Base-by-base conservation (phyloP, 352 stramenopile species). In the Phytopythium chamaehyphon region DNA sequence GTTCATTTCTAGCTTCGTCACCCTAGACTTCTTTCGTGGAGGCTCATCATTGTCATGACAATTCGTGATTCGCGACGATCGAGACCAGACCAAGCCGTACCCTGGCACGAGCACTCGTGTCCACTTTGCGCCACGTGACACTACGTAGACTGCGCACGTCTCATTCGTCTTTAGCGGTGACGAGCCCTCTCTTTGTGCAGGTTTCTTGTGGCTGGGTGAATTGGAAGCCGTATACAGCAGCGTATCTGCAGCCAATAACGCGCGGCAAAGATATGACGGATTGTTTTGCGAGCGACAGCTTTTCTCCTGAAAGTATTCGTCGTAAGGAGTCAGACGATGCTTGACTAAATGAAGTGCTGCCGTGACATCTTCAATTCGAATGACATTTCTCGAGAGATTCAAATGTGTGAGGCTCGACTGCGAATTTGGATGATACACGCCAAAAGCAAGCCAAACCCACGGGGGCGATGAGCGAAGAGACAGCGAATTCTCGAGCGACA, bases 381-480 rank as follows among this genome's bases (percentile, higher is more conserved):
- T 24, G 3, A 67, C 40, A 28, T 78, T 80, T 21, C 56, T 49
- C 14, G 73, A 83, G 2, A 85, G 21, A 46, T 85, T 67, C 21
- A 85, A 35, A 18, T 45, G 21, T 23, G 9, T 40, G 14, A 66
- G 50, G 19, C 21, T 43, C 28, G 58, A 64, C 16, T 45, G 60
- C 1, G 57, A 74, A 5, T 33, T 19, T 3, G 23, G 39, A 45
- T 63, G 62, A n/a, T 68, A 61, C 18, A 78, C 31, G 11, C 59
- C 65, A 37, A 63, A 69, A 2, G 57, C 49, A 28, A 82, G 28
- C 73, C 73, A 85, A 9, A 64, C 28, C 73, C 73, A 83, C 15
- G 57, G 54, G 9, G 66, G 22, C 1, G 21, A 31, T 2, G 50
- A 37, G 15, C 55, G 62, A 11, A 62, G 42, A 24, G 72, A 69